Conservation (phyloP, 202 grass and related monocot species). For the Sporobolus alterniflorus region DNA sequence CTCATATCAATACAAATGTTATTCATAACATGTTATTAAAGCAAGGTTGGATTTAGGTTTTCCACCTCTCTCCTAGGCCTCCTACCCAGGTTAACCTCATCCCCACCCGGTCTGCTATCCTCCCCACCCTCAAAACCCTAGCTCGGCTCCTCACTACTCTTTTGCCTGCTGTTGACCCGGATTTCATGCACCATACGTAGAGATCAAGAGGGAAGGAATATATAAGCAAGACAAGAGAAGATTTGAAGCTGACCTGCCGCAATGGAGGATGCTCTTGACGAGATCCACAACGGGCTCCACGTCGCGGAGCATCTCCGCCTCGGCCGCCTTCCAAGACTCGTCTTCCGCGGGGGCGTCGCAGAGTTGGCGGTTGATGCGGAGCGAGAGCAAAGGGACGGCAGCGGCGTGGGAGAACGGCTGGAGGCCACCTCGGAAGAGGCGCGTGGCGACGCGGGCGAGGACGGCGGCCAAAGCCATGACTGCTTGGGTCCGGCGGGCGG, state of each 20-base stretch:
- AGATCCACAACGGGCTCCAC: constrained; percentile 39
- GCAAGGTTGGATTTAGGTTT: too few species aligned
- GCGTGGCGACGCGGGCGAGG: constrained; percentile 24
- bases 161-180: too few species aligned
- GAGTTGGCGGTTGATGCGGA: neutral
- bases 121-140: too few species aligned
- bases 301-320: constrained; percentile 54
- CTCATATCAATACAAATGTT: too few species aligned
- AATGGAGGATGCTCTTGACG: constrained; percentile 60
- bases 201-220: too few species aligned
- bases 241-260: neutral
- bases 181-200: too few species aligned
- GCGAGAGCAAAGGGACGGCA: neutral
- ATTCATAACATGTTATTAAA: too few species aligned
- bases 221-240: neutral
- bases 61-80: too few species aligned
- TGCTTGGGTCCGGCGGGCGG: neutral
- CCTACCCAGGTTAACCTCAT: too few species aligned
- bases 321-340: constrained; percentile 27
- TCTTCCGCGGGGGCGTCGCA: neutral
- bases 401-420: neutral
- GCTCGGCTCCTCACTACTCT: too few species aligned
- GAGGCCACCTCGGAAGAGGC: constrained; percentile 1
- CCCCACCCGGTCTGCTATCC: too few species aligned
- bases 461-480: constrained; percentile 34